Evolutionary conservation across 805 yeast genomes (phyloP), one percentile per base, ranked within the genome.

Genomic region (Starmerella khaoyaiensis): DNA sequence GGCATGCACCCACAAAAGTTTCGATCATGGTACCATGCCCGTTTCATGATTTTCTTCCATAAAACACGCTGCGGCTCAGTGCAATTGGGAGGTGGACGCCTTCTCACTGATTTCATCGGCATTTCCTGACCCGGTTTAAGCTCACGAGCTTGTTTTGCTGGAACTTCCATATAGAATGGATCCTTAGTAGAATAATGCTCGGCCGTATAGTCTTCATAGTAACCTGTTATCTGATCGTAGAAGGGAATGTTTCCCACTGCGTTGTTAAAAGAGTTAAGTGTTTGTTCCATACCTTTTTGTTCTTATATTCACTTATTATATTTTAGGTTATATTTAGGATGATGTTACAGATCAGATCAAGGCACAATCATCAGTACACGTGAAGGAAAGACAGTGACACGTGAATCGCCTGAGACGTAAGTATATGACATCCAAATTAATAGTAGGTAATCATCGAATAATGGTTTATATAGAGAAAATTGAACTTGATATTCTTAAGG

Each of bases 1-100:
- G 50, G 65, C 76, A 76, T 64, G 32, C 54, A 51, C 7, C 46
- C 41, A 24, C 49, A 49, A 50, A 82, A 71, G 54, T 93, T 81
- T 47, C 70, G 69, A 55, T 87, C 97, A 53, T 87, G 84, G 12
- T 68, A 52, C 95, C 95, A 86, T 0, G 96, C 96, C 42, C 72
- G 68, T 35, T 61, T 65, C 52, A 77, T 86, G n/a, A 84, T 62
- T 19, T 56, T 60, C 53, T 76, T 79, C 93, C 90, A 87, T 6
- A 67, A 61, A 48, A 70, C 69, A 32, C 67, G 70, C 46, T 83
- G 90, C 26, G 65, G 61, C 35, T 70, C 68, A 3, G 74, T 62
- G 16, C 74, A 67, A 16, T 67, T 67, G 2, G 64, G 67, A 1
- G 86, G 80, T 11, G 81, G 65, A 43, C 23, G 22, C 15, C 48